A percentile compares a stretch with the other conserved stretches of the same genome.
phyloP scores from a whole-genome alignment of 2,329 filamentous ascomycete genomes.

The Alternaria sp. region DNA sequence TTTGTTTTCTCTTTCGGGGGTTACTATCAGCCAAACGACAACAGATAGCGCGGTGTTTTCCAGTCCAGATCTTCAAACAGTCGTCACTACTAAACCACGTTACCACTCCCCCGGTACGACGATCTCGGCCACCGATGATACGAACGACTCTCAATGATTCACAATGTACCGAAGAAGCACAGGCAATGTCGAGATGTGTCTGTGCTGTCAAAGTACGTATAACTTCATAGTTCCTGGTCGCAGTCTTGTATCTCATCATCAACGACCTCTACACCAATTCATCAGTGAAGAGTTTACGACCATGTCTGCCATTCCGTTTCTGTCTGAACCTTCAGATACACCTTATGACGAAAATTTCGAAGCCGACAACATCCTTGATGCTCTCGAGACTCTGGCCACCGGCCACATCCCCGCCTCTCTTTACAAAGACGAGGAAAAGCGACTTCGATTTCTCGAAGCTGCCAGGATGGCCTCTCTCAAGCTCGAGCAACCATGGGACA shows the following conservation, averaged over 20 bases:
- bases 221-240: not conserved
- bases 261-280: not conserved
- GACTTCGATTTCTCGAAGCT: conserved; percentile 5
- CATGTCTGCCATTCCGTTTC: not conserved
- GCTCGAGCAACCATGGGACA: conserved; percentile 10
- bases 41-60: not conserved
- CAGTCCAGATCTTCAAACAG: not conserved
- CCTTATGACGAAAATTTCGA: not conserved
- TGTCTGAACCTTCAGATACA: not conserved
- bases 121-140: not conserved
- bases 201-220: not conserved
- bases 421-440: conserved; percentile 3
- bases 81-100: not conserved
- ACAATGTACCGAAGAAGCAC: not conserved
- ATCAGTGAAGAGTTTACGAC: not conserved
- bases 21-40: not conserved
- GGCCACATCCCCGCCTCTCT: not conserved
- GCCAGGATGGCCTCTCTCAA: conserved; percentile 7
- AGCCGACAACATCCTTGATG: conserved; percentile 2
- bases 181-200: not conserved
- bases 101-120: conserved; percentile 3
- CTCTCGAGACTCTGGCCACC: conserved; percentile 2
- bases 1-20: conserved; percentile 1
- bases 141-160: not conserved
- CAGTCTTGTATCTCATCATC: not conserved